Conservation (phyloP, 2,329 filamentous ascomycete genomes). For the Chalara sp. region DNA sequence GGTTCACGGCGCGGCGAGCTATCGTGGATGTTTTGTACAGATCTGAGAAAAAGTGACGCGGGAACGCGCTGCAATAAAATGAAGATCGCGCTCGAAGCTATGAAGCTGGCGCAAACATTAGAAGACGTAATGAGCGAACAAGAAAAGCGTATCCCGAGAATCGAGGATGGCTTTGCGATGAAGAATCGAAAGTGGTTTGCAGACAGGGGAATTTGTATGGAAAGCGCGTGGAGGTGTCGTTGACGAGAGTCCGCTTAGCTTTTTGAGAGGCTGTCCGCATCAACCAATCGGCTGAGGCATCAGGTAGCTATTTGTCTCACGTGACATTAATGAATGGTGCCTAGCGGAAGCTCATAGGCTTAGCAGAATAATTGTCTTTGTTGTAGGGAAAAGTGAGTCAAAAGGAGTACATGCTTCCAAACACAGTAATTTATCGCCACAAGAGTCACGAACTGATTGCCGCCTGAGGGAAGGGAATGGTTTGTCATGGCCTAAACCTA, state of each 20-base stretch:
- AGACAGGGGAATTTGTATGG: no score
- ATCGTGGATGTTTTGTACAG: no score
- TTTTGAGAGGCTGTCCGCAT: background rate
- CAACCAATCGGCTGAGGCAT: slow-evolving; percentile 6
- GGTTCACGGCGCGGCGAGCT: no score
- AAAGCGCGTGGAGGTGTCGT: no score
- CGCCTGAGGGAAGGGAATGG: slow-evolving; percentile 33
- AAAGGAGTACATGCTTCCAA: no score
- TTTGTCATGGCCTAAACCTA: slow-evolving; percentile 1
- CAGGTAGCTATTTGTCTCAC: no score
- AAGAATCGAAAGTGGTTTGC: no score
- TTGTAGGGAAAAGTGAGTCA: no score
- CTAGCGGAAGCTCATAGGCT: background rate
- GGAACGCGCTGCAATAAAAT: slow-evolving; percentile 16
- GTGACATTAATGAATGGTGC: background rate
- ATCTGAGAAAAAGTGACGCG: slow-evolving; percentile 7
- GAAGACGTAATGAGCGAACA: slow-evolving; percentile 18
- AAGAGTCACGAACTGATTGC: slow-evolving; percentile 4
- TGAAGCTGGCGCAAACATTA: slow-evolving; percentile 21
- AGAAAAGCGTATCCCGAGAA: slow-evolving; percentile 12
- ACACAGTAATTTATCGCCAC: no score
- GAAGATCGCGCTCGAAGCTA: slow-evolving; percentile 18
- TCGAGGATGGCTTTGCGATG: slow-evolving; percentile 10
- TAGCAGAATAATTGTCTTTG: no score
- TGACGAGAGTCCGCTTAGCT: background rate